Percentiles rank a stretch among this genome's conserved stretches.
Evolutionary conservation across 2,329 filamentous ascomycete genomes (phyloP).

Genomic region (Colletotrichum tanaceti): DNA sequence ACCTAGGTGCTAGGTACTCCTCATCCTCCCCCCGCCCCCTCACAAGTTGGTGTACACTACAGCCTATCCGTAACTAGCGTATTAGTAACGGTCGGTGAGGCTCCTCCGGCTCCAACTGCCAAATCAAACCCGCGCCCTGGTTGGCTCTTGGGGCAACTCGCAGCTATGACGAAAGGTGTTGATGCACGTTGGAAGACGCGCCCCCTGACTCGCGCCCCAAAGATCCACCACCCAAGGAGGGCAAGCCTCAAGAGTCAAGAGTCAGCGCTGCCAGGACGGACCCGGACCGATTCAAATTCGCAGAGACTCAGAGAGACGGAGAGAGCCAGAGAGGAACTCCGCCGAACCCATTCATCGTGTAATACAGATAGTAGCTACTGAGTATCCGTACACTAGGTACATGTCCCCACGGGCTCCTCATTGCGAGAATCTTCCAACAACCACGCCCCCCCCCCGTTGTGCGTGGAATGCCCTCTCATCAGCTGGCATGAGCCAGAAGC

Average conservation of each 20-base stretch:
- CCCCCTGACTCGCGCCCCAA: slow-evolving; percentile 30
- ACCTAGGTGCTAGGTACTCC: too few species aligned
- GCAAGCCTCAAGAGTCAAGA: too few species aligned
- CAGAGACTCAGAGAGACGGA: too few species aligned
- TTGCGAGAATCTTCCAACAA: slow-evolving; percentile 37
- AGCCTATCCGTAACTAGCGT: too few species aligned
- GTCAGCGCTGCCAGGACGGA: slow-evolving; percentile 14
- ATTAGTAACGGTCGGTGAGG: not conserved
- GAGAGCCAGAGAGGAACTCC: not conserved
- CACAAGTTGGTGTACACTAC: too few species aligned
- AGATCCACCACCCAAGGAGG: too few species aligned
- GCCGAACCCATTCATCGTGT: not conserved
- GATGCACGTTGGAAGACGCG: slow-evolving; percentile 23
- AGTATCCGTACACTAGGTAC: too few species aligned
- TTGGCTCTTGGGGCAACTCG: not conserved
- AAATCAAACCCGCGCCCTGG: slow-evolving; percentile 2
- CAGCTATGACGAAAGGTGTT: slow-evolving; percentile 34
- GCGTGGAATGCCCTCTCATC: slow-evolving; percentile 3
- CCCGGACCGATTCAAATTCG: slow-evolving; percentile 17
- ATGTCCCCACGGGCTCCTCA: slow-evolving; percentile 25
- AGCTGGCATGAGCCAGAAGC: not conserved
- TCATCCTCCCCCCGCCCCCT: too few species aligned
- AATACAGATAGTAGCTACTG: too few species aligned
- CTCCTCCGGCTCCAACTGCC: slow-evolving; percentile 24
- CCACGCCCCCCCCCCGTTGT: slow-evolving; percentile 13